Base-by-base conservation (phyloP, 139 green algal genomes). In the Coccomyxa sp. region DNA sequence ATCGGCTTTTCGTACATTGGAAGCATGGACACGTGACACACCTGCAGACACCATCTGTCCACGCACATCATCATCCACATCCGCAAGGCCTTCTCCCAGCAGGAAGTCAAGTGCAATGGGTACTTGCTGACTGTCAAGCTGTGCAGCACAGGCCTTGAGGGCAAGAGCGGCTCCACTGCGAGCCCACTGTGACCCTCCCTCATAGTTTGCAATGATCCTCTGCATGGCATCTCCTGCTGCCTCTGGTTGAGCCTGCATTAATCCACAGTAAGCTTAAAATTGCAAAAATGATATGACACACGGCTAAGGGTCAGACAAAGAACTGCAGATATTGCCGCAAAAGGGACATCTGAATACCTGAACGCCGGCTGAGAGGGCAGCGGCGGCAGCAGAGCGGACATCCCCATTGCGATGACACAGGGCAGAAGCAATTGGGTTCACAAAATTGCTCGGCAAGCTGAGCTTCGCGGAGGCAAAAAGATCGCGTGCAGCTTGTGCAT, bases 91-190 rank as follows among this genome's bases (percentile, higher is more conserved):
- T 30, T 83, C 85, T 3, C 82, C 83, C 45, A 99, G 90, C 59
- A 99, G 90, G 86, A 98, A 98, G 63, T 96, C 92, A 25, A 97
- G 86, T 0, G 91, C 87, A 0, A 75, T 13, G 32, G 84, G 78
- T 28, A 98, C 89, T 58, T 97, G 84, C 13, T 58, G 85, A 0
- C 84, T 57, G 11, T 77, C 82, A 67, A 98, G 85, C 60, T 86
- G 77, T 0, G 81, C 59, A 0, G 92, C 91, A 30, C 91, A 76
- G 14, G 88, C 88, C 30, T 84, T 67, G 16, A 98, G 90, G 13
- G 91, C 91, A 3, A 87, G 79, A 10, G 93, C 96, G 57, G 90
- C 83, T 11, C 95, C 95, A 18, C 88, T 78, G 21, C 92, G 86
- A 21, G 58, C 82, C 21, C 13, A 58, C 12, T 77, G 32, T 58